These are phyloP conservation scores for Claviceps capensis DNA, from an alignment of 2,329 filamentous ascomycete genomes.

Conservation along the genomic window DNA sequence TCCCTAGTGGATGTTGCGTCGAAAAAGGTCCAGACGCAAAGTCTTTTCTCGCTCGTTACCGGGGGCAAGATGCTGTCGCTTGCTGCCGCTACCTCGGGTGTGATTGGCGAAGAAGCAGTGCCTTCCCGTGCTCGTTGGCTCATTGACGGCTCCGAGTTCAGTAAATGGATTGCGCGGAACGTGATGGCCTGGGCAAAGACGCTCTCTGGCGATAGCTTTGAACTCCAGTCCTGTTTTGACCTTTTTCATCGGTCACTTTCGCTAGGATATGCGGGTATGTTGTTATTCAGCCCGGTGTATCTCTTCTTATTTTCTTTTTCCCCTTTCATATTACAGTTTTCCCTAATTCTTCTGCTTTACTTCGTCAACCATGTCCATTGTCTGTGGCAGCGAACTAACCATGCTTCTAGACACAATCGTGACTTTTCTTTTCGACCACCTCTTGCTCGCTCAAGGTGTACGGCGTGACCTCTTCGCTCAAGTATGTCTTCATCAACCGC, in stretches of 20 bases:
- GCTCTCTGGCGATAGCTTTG: conserved; percentile 18
- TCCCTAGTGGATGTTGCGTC: conserved; percentile 12
- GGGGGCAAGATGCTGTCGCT: conserved; percentile 36
- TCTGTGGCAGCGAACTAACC: conserved; percentile 8
- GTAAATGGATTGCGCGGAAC: conserved; percentile 57
- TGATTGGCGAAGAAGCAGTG: conserved; percentile 24
- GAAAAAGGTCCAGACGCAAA: conserved; percentile 20
- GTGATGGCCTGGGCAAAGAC: conserved; percentile 32
- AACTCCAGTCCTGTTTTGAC: conserved; percentile 29
- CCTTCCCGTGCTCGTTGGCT: conserved; percentile 38
- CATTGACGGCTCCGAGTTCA: conserved; percentile 49
- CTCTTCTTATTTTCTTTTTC: neutral
- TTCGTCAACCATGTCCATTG: neutral
- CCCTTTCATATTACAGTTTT: neutral
- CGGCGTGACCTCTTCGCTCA: conserved; percentile 14
- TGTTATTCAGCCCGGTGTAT: neutral
- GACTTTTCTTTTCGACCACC: conserved; percentile 19
- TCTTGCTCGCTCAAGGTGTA: conserved; percentile 21
- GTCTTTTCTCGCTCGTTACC: conserved; percentile 30
- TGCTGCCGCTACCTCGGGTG: conserved; percentile 40
- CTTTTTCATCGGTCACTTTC: conserved; percentile 47
- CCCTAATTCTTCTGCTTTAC: too few relatives aligned
- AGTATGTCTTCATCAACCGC: conserved; percentile 17
- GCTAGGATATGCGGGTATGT: conserved; percentile 58
- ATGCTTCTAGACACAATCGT: conserved; percentile 26